Evolutionary conservation across 805 yeast species (phyloP).

Genomic region (Wickerhamiella hasegawae): DNA sequence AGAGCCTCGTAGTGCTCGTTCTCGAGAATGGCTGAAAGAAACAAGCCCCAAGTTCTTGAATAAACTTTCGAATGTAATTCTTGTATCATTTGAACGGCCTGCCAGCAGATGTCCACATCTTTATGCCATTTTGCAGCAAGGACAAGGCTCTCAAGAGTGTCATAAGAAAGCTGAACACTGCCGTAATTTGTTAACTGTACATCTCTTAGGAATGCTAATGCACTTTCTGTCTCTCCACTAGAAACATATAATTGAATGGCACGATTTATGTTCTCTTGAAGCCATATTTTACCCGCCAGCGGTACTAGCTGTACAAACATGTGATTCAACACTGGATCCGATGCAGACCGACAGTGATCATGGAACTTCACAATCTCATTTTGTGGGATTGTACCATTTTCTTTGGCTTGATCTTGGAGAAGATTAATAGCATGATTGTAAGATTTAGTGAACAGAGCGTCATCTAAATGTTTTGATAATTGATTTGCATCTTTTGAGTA

Average conservation of each 20-base stretch:
- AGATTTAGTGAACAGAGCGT: too few species aligned
- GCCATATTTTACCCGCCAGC: constrained; percentile 5
- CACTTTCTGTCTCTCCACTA: constrained; percentile 12
- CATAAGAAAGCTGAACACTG: constrained; percentile 8
- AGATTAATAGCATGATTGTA: too few species aligned
- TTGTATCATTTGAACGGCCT: constrained; percentile 13
- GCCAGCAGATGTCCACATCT: constrained; percentile 18
- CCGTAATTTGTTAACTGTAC: constrained; percentile 15
- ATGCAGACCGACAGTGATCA: background rate
- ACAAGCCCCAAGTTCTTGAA: constrained; percentile 21
- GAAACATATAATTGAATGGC: constrained; percentile 12
- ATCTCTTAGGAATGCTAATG: constrained; percentile 14
- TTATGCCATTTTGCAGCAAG: constrained; percentile 13
- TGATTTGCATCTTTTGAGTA: too few species aligned
- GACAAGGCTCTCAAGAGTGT: constrained; percentile 16
- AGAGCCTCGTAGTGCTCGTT: constrained; percentile 13
- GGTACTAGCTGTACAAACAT: constrained; percentile 10
- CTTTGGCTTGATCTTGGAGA: background rate
- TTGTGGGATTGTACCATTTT: background rate
- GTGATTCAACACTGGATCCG: constrained; percentile 7
- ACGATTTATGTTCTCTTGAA: constrained; percentile 7
- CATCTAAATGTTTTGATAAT: too few species aligned
- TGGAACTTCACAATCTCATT: constrained; percentile 6
- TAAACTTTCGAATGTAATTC: constrained; percentile 9
- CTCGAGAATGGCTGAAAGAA: constrained; percentile 14